Evolutionary conservation across 2,329 filamentous ascomycete genomes (phyloP).

Genomic region (Metarhizium humberi): DNA sequence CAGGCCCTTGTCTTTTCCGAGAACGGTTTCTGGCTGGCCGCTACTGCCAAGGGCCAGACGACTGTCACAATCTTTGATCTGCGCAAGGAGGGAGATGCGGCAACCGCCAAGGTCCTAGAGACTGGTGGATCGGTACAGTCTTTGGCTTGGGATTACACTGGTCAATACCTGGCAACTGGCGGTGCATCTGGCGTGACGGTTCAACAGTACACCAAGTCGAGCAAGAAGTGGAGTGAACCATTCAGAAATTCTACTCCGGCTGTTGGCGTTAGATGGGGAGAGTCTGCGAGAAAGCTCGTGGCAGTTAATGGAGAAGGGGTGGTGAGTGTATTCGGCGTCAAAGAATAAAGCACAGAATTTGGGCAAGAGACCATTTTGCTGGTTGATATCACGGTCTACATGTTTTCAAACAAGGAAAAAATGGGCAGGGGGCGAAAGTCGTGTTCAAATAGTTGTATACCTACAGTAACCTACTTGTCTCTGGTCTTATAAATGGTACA

Average conservation of each 20-base stretch:
- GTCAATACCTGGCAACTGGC: conserved; percentile 79
- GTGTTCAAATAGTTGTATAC: neutral
- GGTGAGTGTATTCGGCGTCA: conserved; percentile 57
- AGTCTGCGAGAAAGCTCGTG: conserved; percentile 63
- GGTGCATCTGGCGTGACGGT: conserved; percentile 76
- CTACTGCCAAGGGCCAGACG: conserved; percentile 66
- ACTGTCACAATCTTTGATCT: conserved; percentile 85
- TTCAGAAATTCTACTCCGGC: conserved; percentile 67
- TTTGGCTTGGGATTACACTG: conserved; percentile 87
- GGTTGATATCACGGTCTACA: neutral
- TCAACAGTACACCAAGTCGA: conserved; percentile 78
- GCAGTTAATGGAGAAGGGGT: conserved; percentile 66
- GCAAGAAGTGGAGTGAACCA: conserved; percentile 84
- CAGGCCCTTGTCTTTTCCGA: conserved; percentile 81
- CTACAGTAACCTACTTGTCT: neutral
- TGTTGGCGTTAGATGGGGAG: conserved; percentile 68
- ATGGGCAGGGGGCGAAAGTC: neutral
- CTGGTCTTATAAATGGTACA: neutral
- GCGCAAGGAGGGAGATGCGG: conserved; percentile 78
- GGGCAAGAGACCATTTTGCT: neutral
- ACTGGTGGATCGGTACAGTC: conserved; percentile 68
- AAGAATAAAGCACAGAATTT: conserved; percentile 27
- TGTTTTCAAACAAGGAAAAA: neutral
- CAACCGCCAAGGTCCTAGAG: conserved; percentile 75
- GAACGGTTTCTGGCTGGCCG: conserved; percentile 93